Percentiles rank a stretch among this genome's conserved stretches.
These are phyloP conservation scores for Quillaja saponaria DNA, from an alignment of 306 rosid genomes.

Conservation along the genomic window DNA sequence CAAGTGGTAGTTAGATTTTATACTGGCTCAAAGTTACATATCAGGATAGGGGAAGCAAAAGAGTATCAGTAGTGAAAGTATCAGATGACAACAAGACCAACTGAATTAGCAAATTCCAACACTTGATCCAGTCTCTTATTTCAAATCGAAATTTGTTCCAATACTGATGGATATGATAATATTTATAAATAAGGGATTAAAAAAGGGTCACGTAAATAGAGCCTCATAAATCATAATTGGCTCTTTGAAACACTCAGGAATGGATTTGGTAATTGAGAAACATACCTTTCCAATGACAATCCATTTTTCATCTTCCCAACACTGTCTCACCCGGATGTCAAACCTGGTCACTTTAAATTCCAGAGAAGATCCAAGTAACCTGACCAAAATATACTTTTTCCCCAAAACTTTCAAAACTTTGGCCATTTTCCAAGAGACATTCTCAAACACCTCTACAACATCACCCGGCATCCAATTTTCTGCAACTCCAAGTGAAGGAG, in stretches of 20 bases:
- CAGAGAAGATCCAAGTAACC: slow-evolving; percentile 78
- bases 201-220: slow-evolving; percentile 20
- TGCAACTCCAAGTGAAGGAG: slow-evolving; percentile 52
- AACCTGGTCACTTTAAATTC: slow-evolving; percentile 67
- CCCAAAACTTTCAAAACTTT: slow-evolving; percentile 70
- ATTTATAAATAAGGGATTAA: slow-evolving; percentile 14
- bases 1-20: too few species aligned
- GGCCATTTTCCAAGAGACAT: slow-evolving; percentile 86
- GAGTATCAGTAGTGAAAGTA: slow-evolving; percentile 18
- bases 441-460: slow-evolving; percentile 72
- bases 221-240: too few species aligned
- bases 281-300: slow-evolving; percentile 76
- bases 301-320: slow-evolving; percentile 82
- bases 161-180: slow-evolving; percentile 17
- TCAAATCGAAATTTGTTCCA: neutral
- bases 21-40: neutral
- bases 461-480: slow-evolving; percentile 74
- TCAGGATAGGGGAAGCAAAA: neutral
- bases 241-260: slow-evolving; percentile 9
- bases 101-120: neutral
- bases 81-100: slow-evolving; percentile 18
- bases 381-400: slow-evolving; percentile 49
- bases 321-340: slow-evolving; percentile 74
- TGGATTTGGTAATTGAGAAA: slow-evolving; percentile 17
- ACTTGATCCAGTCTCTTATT: too few species aligned